Evolutionary conservation across 2,329 filamentous ascomycete species (phyloP), one percentile per base, ranked within the genome.

Genomic region (Cladosporium sp.): DNA sequence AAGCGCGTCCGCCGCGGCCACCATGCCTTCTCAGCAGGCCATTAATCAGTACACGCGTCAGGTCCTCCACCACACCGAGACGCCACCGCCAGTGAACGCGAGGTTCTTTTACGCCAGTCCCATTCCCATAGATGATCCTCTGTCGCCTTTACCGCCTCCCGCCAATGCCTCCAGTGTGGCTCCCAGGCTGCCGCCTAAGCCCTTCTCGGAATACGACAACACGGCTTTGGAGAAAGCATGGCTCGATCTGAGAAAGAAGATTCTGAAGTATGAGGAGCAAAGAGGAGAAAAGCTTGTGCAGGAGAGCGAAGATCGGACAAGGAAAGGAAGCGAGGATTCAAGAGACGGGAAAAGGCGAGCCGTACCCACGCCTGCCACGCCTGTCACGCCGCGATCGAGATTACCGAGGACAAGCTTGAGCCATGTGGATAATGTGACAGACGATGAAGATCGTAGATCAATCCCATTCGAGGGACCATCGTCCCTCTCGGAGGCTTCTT

Each of bases 1-100:
- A 22, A 41, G 38, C 32, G 32, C 32, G 32, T 36, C n/a, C 32
- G 32, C 13, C 22, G n/a, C 32, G 32, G 45, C 38, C 43, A 30
- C 29, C 15, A 45, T 52, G 50, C 38, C 36, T 50, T 48, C 39
- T 17, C 42, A 47, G 37, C 36, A 52, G 34, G 22, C 55, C 27
- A 62, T 71, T 30, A 73, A 72, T 55, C 67, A 69, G 54, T 75
- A 74, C 60, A 70, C 73, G 42, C 68, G 73, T 43, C 67, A 74
- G 55, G 64, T 74, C 19, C 62, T 74, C 20, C 72, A 74, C 55
- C 59, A 64, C 24, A 53, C 58, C 43, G 63, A 67, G 38, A 54
- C 64, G 12, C 67, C 68, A 24, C 67, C 68, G 7, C 58, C 67
- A 1, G 56, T 68, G 18, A 49, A 59, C 18, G 65, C 64, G 22